Conservation (phyloP, 1,284 basidiomycete genomes). For the Moniliophthora roreri region DNA sequence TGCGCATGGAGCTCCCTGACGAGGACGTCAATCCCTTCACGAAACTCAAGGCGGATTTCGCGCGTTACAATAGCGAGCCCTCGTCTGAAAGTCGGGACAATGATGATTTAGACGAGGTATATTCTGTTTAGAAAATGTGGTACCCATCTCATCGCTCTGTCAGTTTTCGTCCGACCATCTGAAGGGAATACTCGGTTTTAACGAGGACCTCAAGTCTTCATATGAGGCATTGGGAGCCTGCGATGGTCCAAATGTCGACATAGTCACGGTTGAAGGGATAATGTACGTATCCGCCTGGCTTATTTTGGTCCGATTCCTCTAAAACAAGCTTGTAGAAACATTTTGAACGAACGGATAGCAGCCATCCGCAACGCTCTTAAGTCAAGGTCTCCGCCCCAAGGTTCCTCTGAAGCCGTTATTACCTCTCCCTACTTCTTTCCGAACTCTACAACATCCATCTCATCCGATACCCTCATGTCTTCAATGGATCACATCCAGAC, state of each 20-base stretch:
- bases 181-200: slow-evolving; percentile 18
- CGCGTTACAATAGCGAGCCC: neutral
- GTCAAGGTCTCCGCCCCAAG: neutral
- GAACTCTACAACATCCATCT: neutral
- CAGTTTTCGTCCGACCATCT: slow-evolving; percentile 1
- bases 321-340: slow-evolving; percentile 1
- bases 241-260: slow-evolving; percentile 20
- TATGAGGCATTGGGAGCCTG: slow-evolving; percentile 19
- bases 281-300: slow-evolving; percentile 17
- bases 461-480: neutral
- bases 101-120: slow-evolving; percentile 6
- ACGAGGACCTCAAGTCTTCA: slow-evolving; percentile 17
- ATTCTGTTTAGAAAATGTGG: too few species aligned
- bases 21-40: slow-evolving; percentile 13
- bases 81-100: neutral
- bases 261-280: slow-evolving; percentile 23
- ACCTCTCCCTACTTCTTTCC: slow-evolving; percentile 20
- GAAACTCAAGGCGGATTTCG: slow-evolving; percentile 15
- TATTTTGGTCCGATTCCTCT: slow-evolving; percentile 6
- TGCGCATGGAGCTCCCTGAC: neutral
- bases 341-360: slow-evolving; percentile 8
- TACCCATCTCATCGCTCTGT: too few species aligned
- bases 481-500: slow-evolving; percentile 13
- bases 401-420: slow-evolving; percentile 1
- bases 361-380: slow-evolving; percentile 7